Evolutionary conservation across 768 basidiomycete species (phyloP), one percentile per base, ranked within the genome.

Genomic region (Rickenella mellea): DNA sequence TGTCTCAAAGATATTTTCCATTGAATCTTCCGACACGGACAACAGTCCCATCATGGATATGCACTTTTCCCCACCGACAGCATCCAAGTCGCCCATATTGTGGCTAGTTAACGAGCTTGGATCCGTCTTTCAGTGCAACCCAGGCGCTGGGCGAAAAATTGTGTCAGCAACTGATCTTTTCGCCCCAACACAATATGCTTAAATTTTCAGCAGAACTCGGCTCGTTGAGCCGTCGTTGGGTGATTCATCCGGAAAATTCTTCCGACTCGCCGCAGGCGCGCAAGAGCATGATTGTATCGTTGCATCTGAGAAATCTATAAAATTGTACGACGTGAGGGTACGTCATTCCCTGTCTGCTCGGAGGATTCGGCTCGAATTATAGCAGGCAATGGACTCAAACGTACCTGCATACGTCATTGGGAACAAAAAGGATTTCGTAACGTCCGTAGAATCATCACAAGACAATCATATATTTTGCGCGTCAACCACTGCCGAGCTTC

Each of bases 321-420:
- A 51, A 27, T 63, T 65, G 11, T 45, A 78, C 17, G 84, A 88
- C 54, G 62, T 69, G 29, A 63, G 83, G 51, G 84, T 85, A 61
- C 30, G 70, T 48, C 17, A 32, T 31, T 14, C 24, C 35, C 27
- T 3, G 37, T 44, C 3, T 35, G 24, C 25, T 11, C 10, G n/a
- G n/a, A n/a, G n/a, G n/a, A n/a, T n/a, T n/a, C n/a, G n/a, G n/a
- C n/a, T n/a, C n/a, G n/a, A n/a, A n/a, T 9, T 17, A 40, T 12
- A 20, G 30, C 26, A n/a, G 3, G 3, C 37, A 24, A 17, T 8
- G 26, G 6, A 28, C 6, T 12, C 5, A 28, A 8, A 22, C 15
- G 14, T 11, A 27, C 43, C 28, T n/a, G 15, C 17, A 6, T 36
- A 30, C 11, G n/a, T 40, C 27, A 28, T 12, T 24, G 39, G 20